Evolutionary conservation across 768 basidiomycete species (phyloP).

Genomic region (Phlegmacium glaucopus): DNA sequence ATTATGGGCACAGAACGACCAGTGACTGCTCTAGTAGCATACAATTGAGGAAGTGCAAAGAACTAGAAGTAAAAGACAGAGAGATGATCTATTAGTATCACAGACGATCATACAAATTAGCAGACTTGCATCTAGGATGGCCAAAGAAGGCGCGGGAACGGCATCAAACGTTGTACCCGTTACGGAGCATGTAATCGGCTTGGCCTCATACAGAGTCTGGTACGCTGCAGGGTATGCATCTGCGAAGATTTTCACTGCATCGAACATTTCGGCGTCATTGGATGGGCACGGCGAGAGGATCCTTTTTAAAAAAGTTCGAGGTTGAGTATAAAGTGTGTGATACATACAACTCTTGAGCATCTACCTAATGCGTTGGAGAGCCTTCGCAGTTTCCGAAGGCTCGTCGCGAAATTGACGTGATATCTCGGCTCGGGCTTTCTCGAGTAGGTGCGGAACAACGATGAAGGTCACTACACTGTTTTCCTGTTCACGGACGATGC

Average conservation of each 20-base stretch:
- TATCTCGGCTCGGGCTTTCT: conserved; percentile 2
- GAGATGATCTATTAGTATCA: neutral
- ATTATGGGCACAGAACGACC: conserved; percentile 4
- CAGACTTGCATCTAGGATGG: conserved; percentile 2
- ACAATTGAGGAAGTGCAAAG: conserved; percentile 1
- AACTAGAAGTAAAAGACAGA: neutral
- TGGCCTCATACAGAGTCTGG: neutral
- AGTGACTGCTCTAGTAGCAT: conserved; percentile 1
- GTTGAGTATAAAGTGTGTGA: neutral
- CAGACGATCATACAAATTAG: neutral
- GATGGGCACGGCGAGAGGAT: conserved; percentile 3
- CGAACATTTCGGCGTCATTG: neutral
- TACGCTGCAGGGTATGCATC: conserved; percentile 1
- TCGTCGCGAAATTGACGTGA: neutral
- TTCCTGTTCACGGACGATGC: conserved; percentile 2
- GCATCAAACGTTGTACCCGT: conserved; percentile 7
- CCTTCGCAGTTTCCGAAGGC: neutral
- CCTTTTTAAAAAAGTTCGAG: neutral
- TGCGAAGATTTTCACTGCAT: neutral
- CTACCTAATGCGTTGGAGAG: neutral
- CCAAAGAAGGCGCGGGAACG: conserved; percentile 1
- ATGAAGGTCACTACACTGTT: conserved; percentile 2
- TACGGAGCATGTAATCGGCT: conserved; percentile 3
- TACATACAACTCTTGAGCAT: neutral
- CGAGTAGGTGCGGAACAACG: conserved; percentile 1